Conservation (phyloP, 352 stramenopile genomes). For the Pythium myriotylum region DNA sequence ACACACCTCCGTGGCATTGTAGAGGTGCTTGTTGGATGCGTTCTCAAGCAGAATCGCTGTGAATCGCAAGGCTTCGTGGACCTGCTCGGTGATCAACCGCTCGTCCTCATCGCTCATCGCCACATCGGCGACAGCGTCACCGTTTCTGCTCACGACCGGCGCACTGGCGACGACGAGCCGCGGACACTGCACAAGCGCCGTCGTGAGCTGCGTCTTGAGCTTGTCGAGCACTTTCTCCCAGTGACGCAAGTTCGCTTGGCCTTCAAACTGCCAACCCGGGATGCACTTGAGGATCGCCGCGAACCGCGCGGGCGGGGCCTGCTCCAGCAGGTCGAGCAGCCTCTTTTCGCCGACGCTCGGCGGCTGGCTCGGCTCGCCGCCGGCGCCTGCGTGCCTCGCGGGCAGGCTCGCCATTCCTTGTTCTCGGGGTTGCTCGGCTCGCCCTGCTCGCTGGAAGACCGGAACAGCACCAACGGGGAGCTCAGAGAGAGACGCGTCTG, state of each 20-base stretch:
- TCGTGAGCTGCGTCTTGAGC: slow-evolving; percentile 50
- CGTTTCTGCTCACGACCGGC: slow-evolving; percentile 2
- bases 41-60: slow-evolving; percentile 80
- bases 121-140: background rate
- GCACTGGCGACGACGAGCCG: slow-evolving; percentile 42
- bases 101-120: slow-evolving; percentile 32
- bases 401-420: slow-evolving; percentile 13
- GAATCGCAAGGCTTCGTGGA: slow-evolving; percentile 78
- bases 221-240: slow-evolving; percentile 66
- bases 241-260: slow-evolving; percentile 74
- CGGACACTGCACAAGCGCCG: slow-evolving; percentile 44
- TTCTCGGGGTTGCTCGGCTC: slow-evolving; percentile 7
- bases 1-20: slow-evolving; percentile 54
- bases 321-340: slow-evolving; percentile 66
- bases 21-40: slow-evolving; percentile 76
- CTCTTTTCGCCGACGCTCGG: slow-evolving; percentile 56
- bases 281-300: slow-evolving; percentile 66
- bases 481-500: background rate
- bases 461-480: background rate
- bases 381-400: slow-evolving; percentile 3
- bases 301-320: slow-evolving; percentile 46
- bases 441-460: background rate
- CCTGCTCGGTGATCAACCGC: slow-evolving; percentile 48
- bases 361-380: slow-evolving; percentile 22
- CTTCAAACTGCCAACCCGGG: slow-evolving; percentile 79